These are phyloP conservation scores for Phytophthora quininea DNA, from an alignment of 352 stramenopile species.

Conservation along the genomic window DNA sequence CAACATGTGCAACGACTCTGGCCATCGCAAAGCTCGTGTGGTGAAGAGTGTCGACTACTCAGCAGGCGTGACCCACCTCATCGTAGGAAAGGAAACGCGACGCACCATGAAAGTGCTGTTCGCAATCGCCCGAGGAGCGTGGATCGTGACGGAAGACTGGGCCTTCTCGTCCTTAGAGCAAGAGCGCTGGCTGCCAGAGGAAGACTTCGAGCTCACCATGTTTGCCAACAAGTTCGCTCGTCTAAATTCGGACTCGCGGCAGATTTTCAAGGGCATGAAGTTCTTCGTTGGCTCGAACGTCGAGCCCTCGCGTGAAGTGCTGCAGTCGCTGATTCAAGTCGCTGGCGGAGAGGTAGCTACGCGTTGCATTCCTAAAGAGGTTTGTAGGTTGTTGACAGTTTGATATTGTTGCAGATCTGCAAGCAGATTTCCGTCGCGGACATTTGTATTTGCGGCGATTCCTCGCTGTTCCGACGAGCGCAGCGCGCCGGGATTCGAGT, in stretches of 20 bases:
- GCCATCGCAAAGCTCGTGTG: slow-evolving; percentile 71
- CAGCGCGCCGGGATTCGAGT: slow-evolving; percentile 59
- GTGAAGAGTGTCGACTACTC: slow-evolving; percentile 81
- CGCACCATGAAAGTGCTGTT: slow-evolving; percentile 89
- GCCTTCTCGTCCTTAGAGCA: slow-evolving; percentile 79
- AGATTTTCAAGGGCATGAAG: slow-evolving; percentile 68
- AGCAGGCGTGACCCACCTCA: slow-evolving; percentile 74
- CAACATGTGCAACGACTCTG: slow-evolving; percentile 51
- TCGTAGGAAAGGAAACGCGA: slow-evolving; percentile 69
- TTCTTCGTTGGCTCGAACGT: slow-evolving; percentile 79
- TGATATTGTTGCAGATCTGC: slow-evolving; percentile 45
- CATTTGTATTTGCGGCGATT: slow-evolving; percentile 73
- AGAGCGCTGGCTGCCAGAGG: slow-evolving; percentile 73
- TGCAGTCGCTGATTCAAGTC: slow-evolving; percentile 77
- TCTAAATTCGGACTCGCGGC: slow-evolving; percentile 48
- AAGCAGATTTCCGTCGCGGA: slow-evolving; percentile 75
- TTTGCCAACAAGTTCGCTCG: slow-evolving; percentile 59
- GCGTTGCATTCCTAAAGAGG: too few species aligned
- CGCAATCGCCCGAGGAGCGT: slow-evolving; percentile 77
- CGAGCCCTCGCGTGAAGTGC: slow-evolving; percentile 70
- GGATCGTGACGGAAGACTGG: slow-evolving; percentile 84
- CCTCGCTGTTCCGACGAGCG: slow-evolving; percentile 63
- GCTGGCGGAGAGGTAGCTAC: slow-evolving; percentile 68
- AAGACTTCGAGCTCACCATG: slow-evolving; percentile 63
- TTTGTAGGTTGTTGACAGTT: neutral